Evolutionary conservation across 371 early-diverging fungal species (phyloP).

Genomic region (Chytridium lagenaria): DNA sequence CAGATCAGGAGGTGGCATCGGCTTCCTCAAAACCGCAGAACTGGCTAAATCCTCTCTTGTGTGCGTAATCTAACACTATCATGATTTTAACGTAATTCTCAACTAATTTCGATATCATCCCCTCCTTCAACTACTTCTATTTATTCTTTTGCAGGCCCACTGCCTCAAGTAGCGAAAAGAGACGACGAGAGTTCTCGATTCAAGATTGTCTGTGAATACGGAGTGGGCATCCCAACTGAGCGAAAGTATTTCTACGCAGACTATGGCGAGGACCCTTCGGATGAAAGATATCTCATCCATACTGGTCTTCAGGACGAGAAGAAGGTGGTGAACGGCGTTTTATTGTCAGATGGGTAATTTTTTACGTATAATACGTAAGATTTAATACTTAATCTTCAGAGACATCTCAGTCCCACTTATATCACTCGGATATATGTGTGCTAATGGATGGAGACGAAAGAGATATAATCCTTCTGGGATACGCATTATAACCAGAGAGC

Average conservation of each 20-base stretch:
- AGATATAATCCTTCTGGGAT: slow-evolving; percentile 84
- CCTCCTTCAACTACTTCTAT: background rate
- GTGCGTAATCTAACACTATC: too few species aligned
- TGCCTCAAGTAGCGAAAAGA: background rate
- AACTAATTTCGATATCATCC: too few species aligned
- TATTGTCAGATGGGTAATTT: slow-evolving; percentile 42
- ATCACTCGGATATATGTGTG: slow-evolving; percentile 92
- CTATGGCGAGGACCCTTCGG: slow-evolving; percentile 1
- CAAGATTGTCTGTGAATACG: slow-evolving; percentile 86
- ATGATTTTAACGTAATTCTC: too few species aligned
- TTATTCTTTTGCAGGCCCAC: background rate
- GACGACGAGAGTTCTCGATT: slow-evolving; percentile 41
- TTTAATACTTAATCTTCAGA: slow-evolving; percentile 50
- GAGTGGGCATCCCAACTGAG: slow-evolving; percentile 80
- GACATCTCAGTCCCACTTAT: slow-evolving; percentile 93
- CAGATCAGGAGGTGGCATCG: slow-evolving; percentile 60
- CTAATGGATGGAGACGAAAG: slow-evolving; percentile 84
- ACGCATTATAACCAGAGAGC: slow-evolving; percentile 80
- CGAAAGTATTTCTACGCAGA: slow-evolving; percentile 72
- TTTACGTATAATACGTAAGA: background rate
- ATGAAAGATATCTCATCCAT: background rate
- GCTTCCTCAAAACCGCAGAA: slow-evolving; percentile 59
- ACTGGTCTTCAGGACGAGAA: background rate
- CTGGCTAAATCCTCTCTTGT: slow-evolving; percentile 92
- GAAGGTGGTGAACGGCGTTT: slow-evolving; percentile 38